Evolutionary conservation across 2,329 filamentous ascomycete species (phyloP).

Genomic region (Mariannaea elegans): DNA sequence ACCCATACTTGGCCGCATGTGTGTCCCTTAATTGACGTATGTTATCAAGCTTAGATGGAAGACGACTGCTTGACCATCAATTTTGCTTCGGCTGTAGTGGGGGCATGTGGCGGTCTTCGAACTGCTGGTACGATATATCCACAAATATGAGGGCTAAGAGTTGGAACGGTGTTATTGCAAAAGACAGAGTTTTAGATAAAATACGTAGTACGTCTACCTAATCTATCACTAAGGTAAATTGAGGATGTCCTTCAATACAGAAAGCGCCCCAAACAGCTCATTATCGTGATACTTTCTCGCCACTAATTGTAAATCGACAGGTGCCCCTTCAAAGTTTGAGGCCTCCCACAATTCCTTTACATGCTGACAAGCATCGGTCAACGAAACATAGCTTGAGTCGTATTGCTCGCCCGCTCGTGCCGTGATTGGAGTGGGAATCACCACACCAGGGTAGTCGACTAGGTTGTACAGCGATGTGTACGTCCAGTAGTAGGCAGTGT

Average conservation of each 20-base stretch:
- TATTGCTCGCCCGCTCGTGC: conserved; percentile 43
- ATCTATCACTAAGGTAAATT: conserved; percentile 5
- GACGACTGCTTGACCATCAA: too few species aligned
- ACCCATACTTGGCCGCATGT: too few species aligned
- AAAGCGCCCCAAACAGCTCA: conserved; percentile 43
- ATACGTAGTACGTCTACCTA: too few species aligned
- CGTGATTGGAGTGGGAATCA: conserved; percentile 36
- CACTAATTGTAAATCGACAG: conserved; percentile 46
- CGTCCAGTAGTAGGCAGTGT: conserved; percentile 48
- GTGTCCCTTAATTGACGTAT: too few species aligned
- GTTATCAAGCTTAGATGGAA: too few species aligned
- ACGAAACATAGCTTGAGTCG: conserved; percentile 28
- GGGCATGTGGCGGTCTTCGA: too few species aligned
- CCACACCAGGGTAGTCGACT: conserved; percentile 48
- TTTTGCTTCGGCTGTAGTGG: too few species aligned
- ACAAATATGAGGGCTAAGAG: too few species aligned
- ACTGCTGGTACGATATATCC: too few species aligned
- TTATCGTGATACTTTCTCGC: conserved; percentile 47
- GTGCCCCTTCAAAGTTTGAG: conserved; percentile 45
- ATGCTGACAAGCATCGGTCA: conserved; percentile 43
- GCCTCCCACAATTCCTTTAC: conserved; percentile 45
- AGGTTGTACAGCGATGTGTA: conserved; percentile 51
- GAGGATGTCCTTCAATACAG: conserved; percentile 28
- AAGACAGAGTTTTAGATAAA: too few species aligned
- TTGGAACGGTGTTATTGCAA: too few species aligned